Evolutionary conservation across 306 rosid species (phyloP), one percentile per base, ranked within the genome.

Genomic region (Hippophae rhamnoides): DNA sequence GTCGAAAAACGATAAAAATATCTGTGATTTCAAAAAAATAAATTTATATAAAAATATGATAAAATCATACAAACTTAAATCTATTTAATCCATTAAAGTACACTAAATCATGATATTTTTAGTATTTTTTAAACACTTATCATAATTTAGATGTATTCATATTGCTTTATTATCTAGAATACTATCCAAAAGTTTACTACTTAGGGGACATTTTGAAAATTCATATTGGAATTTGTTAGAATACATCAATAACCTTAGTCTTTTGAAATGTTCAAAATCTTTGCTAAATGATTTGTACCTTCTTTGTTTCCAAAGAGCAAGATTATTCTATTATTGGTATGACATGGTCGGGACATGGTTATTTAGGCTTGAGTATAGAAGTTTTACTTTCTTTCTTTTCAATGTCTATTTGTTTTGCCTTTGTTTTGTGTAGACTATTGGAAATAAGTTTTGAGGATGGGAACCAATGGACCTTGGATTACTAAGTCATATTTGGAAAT

Each of bases 401-500:
- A 46, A 71, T 41, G 9, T 47, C 43, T 43, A 45, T 40, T 27
- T 27, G 23, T 41, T 18, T 43, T 43, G 6, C 62, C 7, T 56
- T 62, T 43, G 43, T 40, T 38, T 49, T 60, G 47, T 77, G 74
- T 82, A 92, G 99, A 88, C 88, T 13, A 96, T 92, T 65, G 99
- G 99, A 78, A 82, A 52, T 95, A 92, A 80, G 95, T 86, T 60
- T 67, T 77, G 77, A 84, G 81, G 77, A 75, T 92, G 84, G 81
- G 86, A 45, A 76, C 85, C 52, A 64, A 43, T 68, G 95, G 85
- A 61, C 89, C 95, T 65, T 92, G 99, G 99, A 78, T 92, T 66
- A 92, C 96, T 53, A 88, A 92, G 69, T 92, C 99, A 62, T 92
- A 92, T 74, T 86, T 92, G 62, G 99, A 92, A 76, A 78, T 92